Base-by-base conservation (phyloP, 345 rosid species). In the Orychophragmus violaceus region DNA sequence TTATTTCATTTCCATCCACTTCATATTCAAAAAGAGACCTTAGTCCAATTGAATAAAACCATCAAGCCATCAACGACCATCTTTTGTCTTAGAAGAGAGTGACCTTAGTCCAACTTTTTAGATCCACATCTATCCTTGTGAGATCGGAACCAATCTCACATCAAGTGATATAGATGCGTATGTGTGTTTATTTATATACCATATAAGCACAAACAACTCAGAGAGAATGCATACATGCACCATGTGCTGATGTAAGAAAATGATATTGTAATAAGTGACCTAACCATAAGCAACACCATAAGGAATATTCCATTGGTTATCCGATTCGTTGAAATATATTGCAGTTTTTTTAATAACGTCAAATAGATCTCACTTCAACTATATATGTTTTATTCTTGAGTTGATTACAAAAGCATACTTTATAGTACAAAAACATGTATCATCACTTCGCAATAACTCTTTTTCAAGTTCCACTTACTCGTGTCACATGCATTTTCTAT, bases 361-460 rank as follows among this genome's bases (percentile, higher is more conserved):
- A 65, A 29, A 21, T 42, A 22, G 41, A 30, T 59, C n/a, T 27
- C 54, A 36, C 42, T 30, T 62, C 22, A 30, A 42, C 48, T 44
- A 23, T 27, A 25, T 3, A 25, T n/a, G n/a, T n/a, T n/a, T 46
- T 27, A 25, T 22, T 11, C 21, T 36, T 19, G 18, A 56, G 70
- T 25, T 58, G 61, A 72, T 42, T 41, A 36, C 58, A 58, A 73
- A 48, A 52, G 21, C 41, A 41, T 52, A 42, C 50, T 59, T 73
- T 66, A 41, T 66, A 32, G 33, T 59, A 59, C 45, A 39, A 50
- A 49, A 49, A 45, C 59, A 64, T 64, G 53, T 28, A 51, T 50
- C 66, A 50, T 59, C 72, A 72, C 76, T 28, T 65, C 23, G 71
- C 67, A 73, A 39, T 58, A 57, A 72, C 60, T 48, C 24, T 57